phyloP scores from a whole-genome alignment of 331 rosid genomes.

The Telfairia occidentalis region DNA sequence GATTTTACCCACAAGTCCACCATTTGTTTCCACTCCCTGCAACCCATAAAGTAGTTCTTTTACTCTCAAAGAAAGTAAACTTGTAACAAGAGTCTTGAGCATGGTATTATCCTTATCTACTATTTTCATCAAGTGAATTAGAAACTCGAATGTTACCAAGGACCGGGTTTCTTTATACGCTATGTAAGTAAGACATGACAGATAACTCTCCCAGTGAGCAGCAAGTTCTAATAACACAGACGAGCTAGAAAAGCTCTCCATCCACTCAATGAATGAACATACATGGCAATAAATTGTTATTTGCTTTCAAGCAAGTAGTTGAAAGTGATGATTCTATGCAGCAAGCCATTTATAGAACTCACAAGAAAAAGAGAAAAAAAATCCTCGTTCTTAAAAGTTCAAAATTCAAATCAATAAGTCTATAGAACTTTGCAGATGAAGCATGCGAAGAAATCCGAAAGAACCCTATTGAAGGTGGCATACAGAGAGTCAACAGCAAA shows the following conservation, averaged over 20 bases:
- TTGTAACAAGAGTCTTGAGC: neutral
- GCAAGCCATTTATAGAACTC: neutral
- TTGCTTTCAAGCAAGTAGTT: neutral
- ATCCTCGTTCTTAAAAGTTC: neutral
- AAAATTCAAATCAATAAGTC: neutral
- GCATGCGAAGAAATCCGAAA: neutral
- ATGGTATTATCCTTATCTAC: neutral
- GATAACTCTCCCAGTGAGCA: neutral
- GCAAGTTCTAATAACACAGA: neutral
- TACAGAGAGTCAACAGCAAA: neutral
- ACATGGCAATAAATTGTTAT: neutral
- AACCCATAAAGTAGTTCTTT: constrained; percentile 12
- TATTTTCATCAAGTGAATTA: neutral
- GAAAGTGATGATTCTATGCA: neutral
- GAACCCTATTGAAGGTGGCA: neutral
- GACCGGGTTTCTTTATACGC: neutral
- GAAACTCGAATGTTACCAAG: neutral
- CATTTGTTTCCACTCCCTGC: constrained; percentile 69
- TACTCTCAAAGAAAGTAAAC: neutral
- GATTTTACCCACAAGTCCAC: constrained; percentile 68
- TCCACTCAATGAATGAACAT: neutral
- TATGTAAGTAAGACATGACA: neutral
- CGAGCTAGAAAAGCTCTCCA: neutral
- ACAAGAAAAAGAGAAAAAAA: neutral
- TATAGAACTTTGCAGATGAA: neutral